Percentiles rank a stretch among this genome's conserved stretches.
phyloP scores from a whole-genome alignment of 768 basidiomycete species.

The Termitomyces sp. region DNA sequence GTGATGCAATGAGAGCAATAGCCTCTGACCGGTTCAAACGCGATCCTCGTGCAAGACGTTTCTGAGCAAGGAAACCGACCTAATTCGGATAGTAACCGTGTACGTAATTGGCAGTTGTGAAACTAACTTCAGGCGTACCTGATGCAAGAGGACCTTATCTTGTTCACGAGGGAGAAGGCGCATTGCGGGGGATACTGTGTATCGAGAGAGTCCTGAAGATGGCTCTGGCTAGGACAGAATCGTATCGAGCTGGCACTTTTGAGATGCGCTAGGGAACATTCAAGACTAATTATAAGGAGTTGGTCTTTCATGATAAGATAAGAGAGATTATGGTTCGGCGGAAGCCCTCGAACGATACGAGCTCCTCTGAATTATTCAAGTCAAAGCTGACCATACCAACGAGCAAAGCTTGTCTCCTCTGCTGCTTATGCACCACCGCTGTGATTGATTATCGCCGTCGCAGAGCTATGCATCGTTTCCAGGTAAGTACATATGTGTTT shows the following conservation, averaged over 20 bases:
- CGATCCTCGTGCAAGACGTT: slow-evolving; percentile 90
- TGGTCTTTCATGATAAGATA: slow-evolving; percentile 3
- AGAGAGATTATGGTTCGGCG: slow-evolving; percentile 1
- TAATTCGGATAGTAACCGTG: slow-evolving; percentile 26
- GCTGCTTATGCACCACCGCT: not conserved
- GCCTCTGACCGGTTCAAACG: slow-evolving; percentile 86
- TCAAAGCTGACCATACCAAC: not conserved
- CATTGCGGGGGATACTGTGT: slow-evolving; percentile 32
- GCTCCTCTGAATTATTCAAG: not conserved
- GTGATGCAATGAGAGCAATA: slow-evolving; percentile 83
- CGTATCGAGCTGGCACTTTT: not conserved
- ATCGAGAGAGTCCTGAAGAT: not conserved
- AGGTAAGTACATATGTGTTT: not conserved
- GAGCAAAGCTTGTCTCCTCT: not conserved
- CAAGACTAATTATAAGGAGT: not conserved
- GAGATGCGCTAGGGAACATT: not conserved
- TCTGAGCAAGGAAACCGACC: slow-evolving; percentile 89
- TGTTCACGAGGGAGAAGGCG: slow-evolving; percentile 70
- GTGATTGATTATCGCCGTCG: not conserved
- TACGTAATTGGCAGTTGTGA: not conserved
- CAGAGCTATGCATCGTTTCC: not conserved
- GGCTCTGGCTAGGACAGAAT: not conserved
- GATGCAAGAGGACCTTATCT: slow-evolving; percentile 71
- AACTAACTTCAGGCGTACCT: slow-evolving; percentile 28
- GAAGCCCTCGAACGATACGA: no score